Evolutionary conservation across 768 basidiomycete genomes (phyloP), one percentile per base, ranked within the genome.

Genomic region (Lepiota brunneoincarnata): DNA sequence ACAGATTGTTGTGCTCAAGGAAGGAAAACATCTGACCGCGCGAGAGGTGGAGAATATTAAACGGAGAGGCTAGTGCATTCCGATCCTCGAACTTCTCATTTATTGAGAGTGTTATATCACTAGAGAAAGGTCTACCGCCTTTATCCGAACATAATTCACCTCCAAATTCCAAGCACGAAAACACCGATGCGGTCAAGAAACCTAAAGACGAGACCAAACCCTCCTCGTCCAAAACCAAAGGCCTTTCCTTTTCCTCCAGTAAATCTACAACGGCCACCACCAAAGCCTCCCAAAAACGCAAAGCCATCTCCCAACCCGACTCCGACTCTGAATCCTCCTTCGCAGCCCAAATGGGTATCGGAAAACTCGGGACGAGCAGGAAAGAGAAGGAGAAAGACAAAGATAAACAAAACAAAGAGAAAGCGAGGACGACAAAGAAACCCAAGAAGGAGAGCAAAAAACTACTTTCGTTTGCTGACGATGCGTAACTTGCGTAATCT

Each of bases 1-100:
- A 2, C 90, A 91, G 64, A 83, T 97, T 6, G 91, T 97, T 2
- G 93, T 96, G 7, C 66, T 97, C 59, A 91, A 82, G 64, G 82
- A 87, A 59, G 93, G 94, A 23, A 95, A 91, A 65, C 94, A 97
- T 73, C 75, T 97, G 39, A 83, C 82, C 1, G 86, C 79, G 58
- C 72, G 79, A 51, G 91, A 96, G 62, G 92, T 78, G 3, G 87
- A 91, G 75, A 87, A 90, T 64, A 77, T 89, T 61, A 76, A 78
- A 50, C 80, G 90, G 51, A 83, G 79, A 77, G 88, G 91, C 91
- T 55, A 46, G 75, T 61, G 18, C 23, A 1, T 21, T 28, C 20
- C 43, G 28, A 42, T 24, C 7, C 53, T 37, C 31, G 26, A n/a
- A 31, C 14, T 11, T 2, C 23, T 38, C 7, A 12, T 44, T 37